Evolutionary conservation across 2,329 filamentous ascomycete genomes (phyloP).

Genomic region (Zymoseptoria ardabiliae): DNA sequence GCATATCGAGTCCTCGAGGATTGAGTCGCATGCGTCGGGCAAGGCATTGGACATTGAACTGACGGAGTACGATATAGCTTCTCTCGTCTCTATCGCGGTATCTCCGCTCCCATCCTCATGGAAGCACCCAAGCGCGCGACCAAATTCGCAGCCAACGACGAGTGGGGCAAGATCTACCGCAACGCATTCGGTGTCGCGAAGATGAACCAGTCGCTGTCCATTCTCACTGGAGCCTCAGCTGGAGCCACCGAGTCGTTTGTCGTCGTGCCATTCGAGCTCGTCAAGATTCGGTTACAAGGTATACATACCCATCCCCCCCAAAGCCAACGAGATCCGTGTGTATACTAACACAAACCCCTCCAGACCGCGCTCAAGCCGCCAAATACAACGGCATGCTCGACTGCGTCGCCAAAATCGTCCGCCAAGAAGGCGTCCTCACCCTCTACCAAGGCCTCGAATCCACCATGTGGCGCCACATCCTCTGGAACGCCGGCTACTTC

Average conservation of each 20-base stretch:
- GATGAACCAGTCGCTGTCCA: slow-evolving; percentile 85
- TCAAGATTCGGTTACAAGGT: slow-evolving; percentile 90
- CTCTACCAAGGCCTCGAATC: slow-evolving; percentile 96
- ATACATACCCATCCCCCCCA: too few species aligned
- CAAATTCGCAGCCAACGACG: slow-evolving; percentile 98
- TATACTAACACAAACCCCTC: not conserved
- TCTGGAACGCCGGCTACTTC: slow-evolving; percentile 96
- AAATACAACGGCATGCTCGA: slow-evolving; percentile 81
- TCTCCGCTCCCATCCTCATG: slow-evolving; percentile 93
- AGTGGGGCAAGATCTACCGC: slow-evolving; percentile 94
- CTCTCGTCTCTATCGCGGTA: slow-evolving; percentile 90
- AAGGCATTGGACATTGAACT: not conserved
- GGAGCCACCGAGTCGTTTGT: slow-evolving; percentile 95
- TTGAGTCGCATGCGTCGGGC: not conserved
- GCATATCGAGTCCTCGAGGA: not conserved
- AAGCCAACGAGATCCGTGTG: not conserved
- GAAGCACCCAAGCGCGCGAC: slow-evolving; percentile 91
- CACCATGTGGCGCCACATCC: slow-evolving; percentile 89
- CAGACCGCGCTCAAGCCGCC: slow-evolving; percentile 80
- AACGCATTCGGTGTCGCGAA: slow-evolving; percentile 74
- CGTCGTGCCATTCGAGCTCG: slow-evolving; percentile 93
- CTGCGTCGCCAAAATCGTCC: slow-evolving; percentile 72
- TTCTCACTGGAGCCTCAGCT: slow-evolving; percentile 88
- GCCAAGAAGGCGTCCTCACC: slow-evolving; percentile 73
- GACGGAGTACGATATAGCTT: slow-evolving; percentile 41